These are phyloP conservation scores for Chiua virens DNA, from an alignment of 768 basidiomycete species.

Conservation along the genomic window DNA sequence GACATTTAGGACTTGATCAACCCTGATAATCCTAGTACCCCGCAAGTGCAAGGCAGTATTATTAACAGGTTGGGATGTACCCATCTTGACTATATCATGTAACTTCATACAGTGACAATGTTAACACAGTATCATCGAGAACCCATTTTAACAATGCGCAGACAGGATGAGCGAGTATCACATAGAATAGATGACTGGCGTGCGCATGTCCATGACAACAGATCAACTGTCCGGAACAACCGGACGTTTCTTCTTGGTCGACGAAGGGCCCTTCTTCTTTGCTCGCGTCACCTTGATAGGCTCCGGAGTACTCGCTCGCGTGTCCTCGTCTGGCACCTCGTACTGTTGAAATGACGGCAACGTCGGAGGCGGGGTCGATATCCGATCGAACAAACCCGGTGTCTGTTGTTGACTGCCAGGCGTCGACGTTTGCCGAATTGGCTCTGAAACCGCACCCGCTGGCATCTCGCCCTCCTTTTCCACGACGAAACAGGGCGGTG, in stretches of 20 bases:
- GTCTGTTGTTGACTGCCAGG: slow-evolving; percentile 28
- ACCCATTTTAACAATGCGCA: too few species aligned
- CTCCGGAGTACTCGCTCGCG: slow-evolving; percentile 58
- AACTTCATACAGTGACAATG: background rate
- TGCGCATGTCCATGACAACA: background rate
- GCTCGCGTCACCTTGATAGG: slow-evolving; percentile 74
- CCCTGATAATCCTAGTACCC: slow-evolving; percentile 8
- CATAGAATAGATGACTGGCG: too few species aligned
- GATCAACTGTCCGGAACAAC: slow-evolving; percentile 23
- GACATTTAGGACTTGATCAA: slow-evolving; percentile 16
- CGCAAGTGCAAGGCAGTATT: slow-evolving; percentile 17
- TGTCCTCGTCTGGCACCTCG: slow-evolving; percentile 44
- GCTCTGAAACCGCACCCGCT: slow-evolving; percentile 39
- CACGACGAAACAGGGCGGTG: slow-evolving; percentile 54
- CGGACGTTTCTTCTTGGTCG: slow-evolving; percentile 70
- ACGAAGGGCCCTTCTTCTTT: slow-evolving; percentile 56
- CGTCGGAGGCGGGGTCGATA: slow-evolving; percentile 37
- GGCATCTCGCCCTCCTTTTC: slow-evolving; percentile 90
- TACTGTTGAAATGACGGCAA: slow-evolving; percentile 50
- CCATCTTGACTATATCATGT: slow-evolving; percentile 24
- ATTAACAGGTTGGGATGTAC: slow-evolving; percentile 13
- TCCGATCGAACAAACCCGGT: slow-evolving; percentile 28
- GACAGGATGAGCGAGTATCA: too few species aligned
- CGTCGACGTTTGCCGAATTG: slow-evolving; percentile 22
- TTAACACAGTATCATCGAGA: too few species aligned